A percentile compares a stretch with the other conserved stretches of the same genome.
phyloP scores from a whole-genome alignment of 1,284 basidiomycete genomes.

The Cryptococcus wingfieldii region DNA sequence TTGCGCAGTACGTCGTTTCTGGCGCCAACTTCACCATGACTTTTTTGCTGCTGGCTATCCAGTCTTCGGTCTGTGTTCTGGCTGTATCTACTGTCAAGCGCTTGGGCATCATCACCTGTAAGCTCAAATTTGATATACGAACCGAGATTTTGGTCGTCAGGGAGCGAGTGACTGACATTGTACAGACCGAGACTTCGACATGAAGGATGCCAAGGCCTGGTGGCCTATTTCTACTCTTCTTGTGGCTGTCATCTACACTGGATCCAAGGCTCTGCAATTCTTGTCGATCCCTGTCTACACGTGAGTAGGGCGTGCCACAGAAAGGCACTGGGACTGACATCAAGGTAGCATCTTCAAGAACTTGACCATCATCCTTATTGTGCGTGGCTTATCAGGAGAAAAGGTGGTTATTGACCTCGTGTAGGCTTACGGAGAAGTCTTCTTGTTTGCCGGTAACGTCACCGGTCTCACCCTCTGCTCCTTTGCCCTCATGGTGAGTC shows the following conservation, averaged over 20 bases:
- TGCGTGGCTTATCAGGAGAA: constrained; percentile 1
- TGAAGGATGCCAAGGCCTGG: constrained; percentile 84
- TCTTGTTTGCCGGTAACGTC: constrained; percentile 92
- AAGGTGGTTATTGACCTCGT: not conserved
- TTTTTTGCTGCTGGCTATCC: constrained; percentile 87
- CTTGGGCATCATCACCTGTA: constrained; percentile 72
- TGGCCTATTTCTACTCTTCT: constrained; percentile 89
- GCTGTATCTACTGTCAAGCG: constrained; percentile 74
- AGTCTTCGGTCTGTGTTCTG: constrained; percentile 77
- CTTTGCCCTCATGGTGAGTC: constrained; percentile 83
- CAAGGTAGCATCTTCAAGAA: constrained; percentile 87
- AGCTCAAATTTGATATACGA: constrained; percentile 8
- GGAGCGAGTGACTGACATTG: not conserved
- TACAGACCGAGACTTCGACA: constrained; percentile 71
- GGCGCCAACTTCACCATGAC: constrained; percentile 95
- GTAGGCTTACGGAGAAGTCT: constrained; percentile 63
- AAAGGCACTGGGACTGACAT: not conserved
- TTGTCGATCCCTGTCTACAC: constrained; percentile 91
- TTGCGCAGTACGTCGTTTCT: constrained; percentile 66
- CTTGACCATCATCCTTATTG: constrained; percentile 95
- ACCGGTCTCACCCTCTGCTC: constrained; percentile 82
- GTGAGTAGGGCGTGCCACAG: constrained; percentile 16
- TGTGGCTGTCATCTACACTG: constrained; percentile 95
- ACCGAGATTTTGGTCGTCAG: not conserved
- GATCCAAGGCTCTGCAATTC: constrained; percentile 96